These are phyloP conservation scores for Aspergillus tanneri DNA, from an alignment of 2,329 filamentous ascomycete species.

Conservation along the genomic window DNA sequence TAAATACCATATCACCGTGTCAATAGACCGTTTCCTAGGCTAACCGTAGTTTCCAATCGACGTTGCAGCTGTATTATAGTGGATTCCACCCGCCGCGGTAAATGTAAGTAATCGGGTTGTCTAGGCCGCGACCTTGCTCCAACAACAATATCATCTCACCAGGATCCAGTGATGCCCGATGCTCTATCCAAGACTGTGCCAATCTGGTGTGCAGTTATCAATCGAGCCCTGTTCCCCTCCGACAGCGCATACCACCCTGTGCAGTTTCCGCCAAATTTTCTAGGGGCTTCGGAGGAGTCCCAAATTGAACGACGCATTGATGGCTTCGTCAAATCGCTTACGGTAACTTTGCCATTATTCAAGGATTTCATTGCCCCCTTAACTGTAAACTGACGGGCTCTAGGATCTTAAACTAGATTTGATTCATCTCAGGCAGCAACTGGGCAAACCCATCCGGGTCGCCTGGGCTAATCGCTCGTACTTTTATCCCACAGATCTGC, in stretches of 20 bases:
- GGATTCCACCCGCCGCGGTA: conserved; percentile 88
- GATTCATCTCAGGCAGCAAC: conserved; percentile 51
- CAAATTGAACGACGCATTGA: conserved; percentile 70
- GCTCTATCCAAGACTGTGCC: conserved; percentile 91
- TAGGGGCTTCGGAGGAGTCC: conserved; percentile 72
- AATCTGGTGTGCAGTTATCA: conserved; percentile 88
- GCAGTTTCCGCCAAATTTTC: conserved; percentile 68
- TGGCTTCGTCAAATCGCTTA: conserved; percentile 53
- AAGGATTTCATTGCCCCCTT: background rate
- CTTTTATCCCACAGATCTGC: conserved; percentile 47
- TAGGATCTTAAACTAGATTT: conserved; percentile 63
- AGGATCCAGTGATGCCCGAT: conserved; percentile 73
- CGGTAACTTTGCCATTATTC: conserved; percentile 31
- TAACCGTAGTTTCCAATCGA: conserved; percentile 12
- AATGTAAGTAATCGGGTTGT: conserved; percentile 55
- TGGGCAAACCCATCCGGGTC: conserved; percentile 72
- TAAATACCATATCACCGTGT: conserved; percentile 25
- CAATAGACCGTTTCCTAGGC: conserved; percentile 1
- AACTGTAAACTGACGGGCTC: conserved; percentile 26
- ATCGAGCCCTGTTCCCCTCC: conserved; percentile 71
- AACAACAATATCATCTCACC: conserved; percentile 20
- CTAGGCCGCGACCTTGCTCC: background rate
- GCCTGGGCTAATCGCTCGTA: conserved; percentile 77
- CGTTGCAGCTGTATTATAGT: conserved; percentile 65
- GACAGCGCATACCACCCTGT: conserved; percentile 53